These are phyloP conservation scores for Chytriomyces confervae DNA, from an alignment of 192 early-diverging fungal genomes.

Conservation along the genomic window DNA sequence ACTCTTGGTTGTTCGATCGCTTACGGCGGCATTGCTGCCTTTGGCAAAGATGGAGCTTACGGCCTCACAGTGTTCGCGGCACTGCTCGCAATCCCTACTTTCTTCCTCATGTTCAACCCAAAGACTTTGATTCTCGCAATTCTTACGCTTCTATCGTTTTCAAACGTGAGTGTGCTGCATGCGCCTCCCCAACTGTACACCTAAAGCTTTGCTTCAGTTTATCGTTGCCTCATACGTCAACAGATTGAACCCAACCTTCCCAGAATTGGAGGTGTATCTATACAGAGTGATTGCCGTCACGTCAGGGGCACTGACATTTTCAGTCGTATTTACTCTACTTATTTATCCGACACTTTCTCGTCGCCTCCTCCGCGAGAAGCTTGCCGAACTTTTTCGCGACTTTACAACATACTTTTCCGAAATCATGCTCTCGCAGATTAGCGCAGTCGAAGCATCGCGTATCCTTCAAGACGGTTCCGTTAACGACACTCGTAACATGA, in stretches of 20 bases:
- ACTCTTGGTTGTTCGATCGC: slow-evolving; percentile 12
- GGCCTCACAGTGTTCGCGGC: slow-evolving; percentile 16
- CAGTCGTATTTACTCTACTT: slow-evolving; percentile 36
- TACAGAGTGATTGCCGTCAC: slow-evolving; percentile 23
- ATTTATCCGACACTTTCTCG: slow-evolving; percentile 37
- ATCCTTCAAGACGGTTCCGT: slow-evolving; percentile 13
- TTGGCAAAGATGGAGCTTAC: neutral
- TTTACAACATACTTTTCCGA: slow-evolving; percentile 25
- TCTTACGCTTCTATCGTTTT: slow-evolving; percentile 25
- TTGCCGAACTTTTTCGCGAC: slow-evolving; percentile 8
- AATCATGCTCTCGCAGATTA: slow-evolving; percentile 4
- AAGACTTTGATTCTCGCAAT: slow-evolving; percentile 18
- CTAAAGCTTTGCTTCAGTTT: too few species aligned
- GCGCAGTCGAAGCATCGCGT: neutral
- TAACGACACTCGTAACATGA: slow-evolving; percentile 20
- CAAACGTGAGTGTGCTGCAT: slow-evolving; percentile 2
- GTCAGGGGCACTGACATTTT: slow-evolving; percentile 16
- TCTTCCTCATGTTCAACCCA: neutral
- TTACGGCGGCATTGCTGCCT: slow-evolving; percentile 8
- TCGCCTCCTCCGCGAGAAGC: slow-evolving; percentile 2
- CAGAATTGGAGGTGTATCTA: slow-evolving; percentile 5
- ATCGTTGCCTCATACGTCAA: slow-evolving; percentile 3
- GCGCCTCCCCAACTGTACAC: too few species aligned
- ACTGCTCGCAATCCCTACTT: slow-evolving; percentile 16
- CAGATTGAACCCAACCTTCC: slow-evolving; percentile 25